These are phyloP conservation scores for Phyllosticta ampelicida DNA, from an alignment of 2,329 filamentous ascomycete genomes.

Conservation along the genomic window DNA sequence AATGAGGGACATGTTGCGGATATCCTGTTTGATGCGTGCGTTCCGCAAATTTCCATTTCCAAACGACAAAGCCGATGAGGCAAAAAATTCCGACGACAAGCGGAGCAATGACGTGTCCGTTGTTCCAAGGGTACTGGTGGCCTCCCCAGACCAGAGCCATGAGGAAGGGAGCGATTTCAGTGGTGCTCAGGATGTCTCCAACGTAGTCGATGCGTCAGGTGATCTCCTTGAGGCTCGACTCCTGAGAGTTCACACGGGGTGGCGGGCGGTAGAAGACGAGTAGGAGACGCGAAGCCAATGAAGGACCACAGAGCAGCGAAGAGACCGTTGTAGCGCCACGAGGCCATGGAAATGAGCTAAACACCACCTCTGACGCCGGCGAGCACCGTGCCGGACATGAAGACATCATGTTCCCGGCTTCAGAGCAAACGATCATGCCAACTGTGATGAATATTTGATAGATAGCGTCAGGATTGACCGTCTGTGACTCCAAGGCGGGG, in stretches of 20 bases:
- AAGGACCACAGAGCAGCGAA: slow-evolving; percentile 43
- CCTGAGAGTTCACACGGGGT: slow-evolving; percentile 32
- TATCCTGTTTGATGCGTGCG: slow-evolving; percentile 21
- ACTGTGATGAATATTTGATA: slow-evolving; percentile 36
- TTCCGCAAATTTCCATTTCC: slow-evolving; percentile 30
- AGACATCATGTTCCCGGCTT: slow-evolving; percentile 18
- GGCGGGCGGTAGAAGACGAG: slow-evolving; percentile 44
- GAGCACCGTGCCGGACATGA: slow-evolving; percentile 38
- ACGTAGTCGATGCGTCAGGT: slow-evolving; percentile 23
- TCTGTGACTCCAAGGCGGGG: not conserved
- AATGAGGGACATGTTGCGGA: slow-evolving; percentile 22
- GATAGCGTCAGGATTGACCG: slow-evolving; percentile 46
- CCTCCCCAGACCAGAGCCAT: slow-evolving; percentile 44
- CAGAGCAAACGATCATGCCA: slow-evolving; percentile 47
- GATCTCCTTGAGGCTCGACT: slow-evolving; percentile 21
- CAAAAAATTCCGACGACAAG: slow-evolving; percentile 41
- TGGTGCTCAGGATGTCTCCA: slow-evolving; percentile 21
- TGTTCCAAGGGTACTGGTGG: slow-evolving; percentile 46
- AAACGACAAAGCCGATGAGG: slow-evolving; percentile 41
- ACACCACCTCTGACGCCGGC: slow-evolving; percentile 56
- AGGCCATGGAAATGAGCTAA: slow-evolving; percentile 43
- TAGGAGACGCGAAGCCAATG: slow-evolving; percentile 38
- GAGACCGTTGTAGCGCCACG: slow-evolving; percentile 48
- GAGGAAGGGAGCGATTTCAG: slow-evolving; percentile 26
- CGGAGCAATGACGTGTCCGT: slow-evolving; percentile 43